Base-by-base conservation (phyloP, 2,329 filamentous ascomycete genomes). In the Hymenoscyphus linearis region DNA sequence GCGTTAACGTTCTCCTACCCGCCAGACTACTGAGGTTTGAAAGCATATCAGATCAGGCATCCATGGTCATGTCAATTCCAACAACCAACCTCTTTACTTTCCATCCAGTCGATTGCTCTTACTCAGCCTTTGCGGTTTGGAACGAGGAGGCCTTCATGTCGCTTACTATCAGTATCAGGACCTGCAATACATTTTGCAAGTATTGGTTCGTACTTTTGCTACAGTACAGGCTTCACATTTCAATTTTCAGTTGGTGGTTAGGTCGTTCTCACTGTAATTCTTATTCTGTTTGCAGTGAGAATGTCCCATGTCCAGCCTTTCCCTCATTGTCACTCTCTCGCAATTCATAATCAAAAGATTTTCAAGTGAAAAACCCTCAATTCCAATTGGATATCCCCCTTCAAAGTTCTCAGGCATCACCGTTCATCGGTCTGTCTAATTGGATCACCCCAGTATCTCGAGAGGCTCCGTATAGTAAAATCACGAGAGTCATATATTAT, bases 31-130 rank as follows among this genome's bases (percentile, higher is more conserved):
- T 47, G 16, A 25, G n/a, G 44, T 9, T n/a, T 44, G 22, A 37
- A 14, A 35, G 18, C 31, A 53, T 52, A 31, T 59, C 36, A 55
- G 52, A 55, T 59, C 60, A 55, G 55, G 52, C 60, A 62, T 58
- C 60, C 50, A 16, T 31, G 34, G 56, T 53, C 56, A 56, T 52
- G 55, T 56, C n/a, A n/a, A 31, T 18, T n/a, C 2, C 22, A 5
- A 13, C 4, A 13, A 13, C 22, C 36, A 44, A n/a, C 57, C 22
- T 35, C 34, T 44, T 22, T 25, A 6, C 35, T 47, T 52, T 54
- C 26, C 52, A 52, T 35, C 52, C 59, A 44, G 47, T 14, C 37
- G 37, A 40, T 40, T 4, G 37, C n/a, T 40, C 16, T 2, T 4
- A 6, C n/a, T 4, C 3, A n/a, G 2, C 9, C 16, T 18, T 40